Conservation (phyloP, 768 basidiomycete species). For the Scleroderma citrinum region DNA sequence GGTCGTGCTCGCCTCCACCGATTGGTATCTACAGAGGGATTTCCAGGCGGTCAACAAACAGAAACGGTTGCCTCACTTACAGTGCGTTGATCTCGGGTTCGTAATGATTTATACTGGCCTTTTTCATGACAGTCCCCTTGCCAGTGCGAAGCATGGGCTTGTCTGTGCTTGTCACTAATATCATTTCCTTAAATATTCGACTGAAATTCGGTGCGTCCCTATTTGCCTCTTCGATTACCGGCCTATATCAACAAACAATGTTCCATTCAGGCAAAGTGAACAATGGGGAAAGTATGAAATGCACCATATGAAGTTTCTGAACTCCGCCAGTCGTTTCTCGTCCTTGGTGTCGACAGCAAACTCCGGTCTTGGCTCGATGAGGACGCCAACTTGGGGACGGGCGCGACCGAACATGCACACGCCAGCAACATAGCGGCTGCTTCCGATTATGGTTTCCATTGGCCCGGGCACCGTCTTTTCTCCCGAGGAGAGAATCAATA, state of each 20-base stretch:
- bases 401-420: constrained; percentile 31
- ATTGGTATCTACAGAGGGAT: constrained; percentile 23
- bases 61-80: constrained; percentile 24
- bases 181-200: constrained; percentile 49
- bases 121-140: constrained; percentile 42
- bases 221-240: constrained; percentile 41
- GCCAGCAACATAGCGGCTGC: constrained; percentile 15
- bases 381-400: constrained; percentile 27
- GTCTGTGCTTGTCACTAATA: constrained; percentile 34
- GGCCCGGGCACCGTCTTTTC: constrained; percentile 21
- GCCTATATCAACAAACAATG: constrained; percentile 19
- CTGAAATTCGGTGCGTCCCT: constrained; percentile 35
- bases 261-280: background rate
- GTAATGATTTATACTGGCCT: constrained; percentile 35
- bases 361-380: constrained; percentile 22
- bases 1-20: constrained; percentile 22
- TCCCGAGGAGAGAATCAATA: constrained; percentile 22
- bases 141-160: constrained; percentile 41
- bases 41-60: background rate
- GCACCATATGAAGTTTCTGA: constrained; percentile 30
- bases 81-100: constrained; percentile 40
- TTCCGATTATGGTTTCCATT: constrained; percentile 24
- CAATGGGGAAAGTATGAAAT: background rate
- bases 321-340: constrained; percentile 17
- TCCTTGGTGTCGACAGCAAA: constrained; percentile 16